A percentile compares a stretch with the other conserved stretches of the same genome.
phyloP scores from a whole-genome alignment of 2,329 filamentous ascomycete species.

The Arthroderma uncinatum region DNA sequence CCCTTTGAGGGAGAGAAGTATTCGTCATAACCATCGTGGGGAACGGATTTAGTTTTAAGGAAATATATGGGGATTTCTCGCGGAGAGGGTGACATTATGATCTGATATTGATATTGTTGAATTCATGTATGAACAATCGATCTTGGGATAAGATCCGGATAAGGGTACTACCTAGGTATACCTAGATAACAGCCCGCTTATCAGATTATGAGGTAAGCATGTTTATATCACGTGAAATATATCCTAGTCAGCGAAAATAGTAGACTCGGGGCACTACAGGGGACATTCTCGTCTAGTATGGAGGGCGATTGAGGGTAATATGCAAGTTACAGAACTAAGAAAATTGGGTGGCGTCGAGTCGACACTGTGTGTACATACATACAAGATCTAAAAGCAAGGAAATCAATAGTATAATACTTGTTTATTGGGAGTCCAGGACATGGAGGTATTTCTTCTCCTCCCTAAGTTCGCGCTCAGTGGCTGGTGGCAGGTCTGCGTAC shows the following conservation, averaged over 20 bases:
- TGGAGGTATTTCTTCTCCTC: slow-evolving; percentile 97
- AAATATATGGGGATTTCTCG: slow-evolving; percentile 31
- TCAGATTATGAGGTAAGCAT: too few species aligned
- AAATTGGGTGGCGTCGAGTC: slow-evolving; percentile 14
- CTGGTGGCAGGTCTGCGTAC: slow-evolving; percentile 86
- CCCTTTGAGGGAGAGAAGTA: slow-evolving; percentile 27
- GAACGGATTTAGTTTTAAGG: slow-evolving; percentile 38
- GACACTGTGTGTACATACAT: slow-evolving; percentile 33
- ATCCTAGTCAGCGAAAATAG: background rate
- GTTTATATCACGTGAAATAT: too few species aligned
- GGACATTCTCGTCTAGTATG: background rate
- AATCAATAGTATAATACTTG: slow-evolving; percentile 15
- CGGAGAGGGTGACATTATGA: background rate
- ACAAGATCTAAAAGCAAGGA: slow-evolving; percentile 25
- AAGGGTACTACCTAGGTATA: background rate
- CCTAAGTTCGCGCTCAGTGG: slow-evolving; percentile 85
- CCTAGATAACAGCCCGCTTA: too few species aligned
- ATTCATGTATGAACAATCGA: background rate
- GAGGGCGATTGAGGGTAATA: background rate
- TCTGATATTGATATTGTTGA: background rate
- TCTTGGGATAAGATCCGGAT: background rate
- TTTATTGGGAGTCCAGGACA: slow-evolving; percentile 73
- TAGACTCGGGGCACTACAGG: background rate
- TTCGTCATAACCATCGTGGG: slow-evolving; percentile 36
- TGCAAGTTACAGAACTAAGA: background rate